Base-by-base conservation (phyloP, 495 filamentous ascomycete genomes). In the Neurospora sp. region DNA sequence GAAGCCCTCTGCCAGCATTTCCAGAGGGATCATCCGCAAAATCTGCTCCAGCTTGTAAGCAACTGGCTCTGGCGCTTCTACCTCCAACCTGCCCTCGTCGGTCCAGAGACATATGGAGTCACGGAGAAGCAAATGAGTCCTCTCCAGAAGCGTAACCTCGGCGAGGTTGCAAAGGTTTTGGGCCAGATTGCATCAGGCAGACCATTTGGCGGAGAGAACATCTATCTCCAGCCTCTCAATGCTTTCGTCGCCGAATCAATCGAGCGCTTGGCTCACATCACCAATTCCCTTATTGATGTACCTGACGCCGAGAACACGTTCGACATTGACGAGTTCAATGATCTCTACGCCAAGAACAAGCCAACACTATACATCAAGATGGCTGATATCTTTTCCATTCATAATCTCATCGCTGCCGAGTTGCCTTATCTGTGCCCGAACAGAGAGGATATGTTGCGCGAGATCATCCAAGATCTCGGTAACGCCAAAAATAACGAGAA, bases 341-440 rank as follows among this genome's bases (percentile, higher is more conserved):
- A 99, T 78, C 88, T 98, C 37, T 98, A 98, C 77, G 91, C 95
- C 68, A 93, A 95, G 77, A 94, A 93, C 70, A 97, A 97, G 78
- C 96, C 96, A 3, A 98, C 95, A 3, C 85, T 99, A 22, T 99
- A 97, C 84, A 97, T 99, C 82, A 99, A 99, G 82, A 94, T 98
- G 90, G 88, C 92, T 18, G 96, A 99, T 80, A 93, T 99, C 73
- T 98, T 98, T 81, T 92, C 96, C 27, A 94, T 99, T 72, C 96
- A 99, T 77, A 92, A 91, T 69, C 88, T 98, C 42, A 87, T 98
- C 61, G 89, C 92, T 39, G 87, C 90, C 27, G 93, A 98, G 75
- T 87, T 96, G 42, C 83, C 92, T 9, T 81, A 83, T 73, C 88
- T 98, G 69, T 95, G 92, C 78, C 91, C 91, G 5, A 88, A 84